phyloP scores from a whole-genome alignment of 1,284 basidiomycete species.

The Wolfiporia cocos region DNA sequence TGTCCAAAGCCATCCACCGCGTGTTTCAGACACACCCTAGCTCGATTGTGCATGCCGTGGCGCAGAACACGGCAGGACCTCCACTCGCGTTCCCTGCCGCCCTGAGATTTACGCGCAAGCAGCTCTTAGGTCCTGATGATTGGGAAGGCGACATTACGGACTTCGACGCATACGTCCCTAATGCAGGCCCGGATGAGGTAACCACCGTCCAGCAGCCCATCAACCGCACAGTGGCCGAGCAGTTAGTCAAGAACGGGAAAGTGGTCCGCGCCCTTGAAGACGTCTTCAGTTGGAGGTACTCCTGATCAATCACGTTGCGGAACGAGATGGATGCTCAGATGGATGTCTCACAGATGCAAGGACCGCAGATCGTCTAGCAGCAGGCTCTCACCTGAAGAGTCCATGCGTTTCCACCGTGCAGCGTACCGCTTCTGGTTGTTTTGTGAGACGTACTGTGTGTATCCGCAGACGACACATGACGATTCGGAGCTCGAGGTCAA shows the following conservation, averaged over 20 bases:
- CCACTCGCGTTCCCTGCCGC: conserved; percentile 25
- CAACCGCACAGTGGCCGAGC: conserved; percentile 2
- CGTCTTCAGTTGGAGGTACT: conserved; percentile 32
- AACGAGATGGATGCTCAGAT: neutral
- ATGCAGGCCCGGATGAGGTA: conserved; percentile 2
- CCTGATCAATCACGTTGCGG: neutral
- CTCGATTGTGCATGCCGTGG: conserved; percentile 27
- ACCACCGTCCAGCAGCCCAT: conserved; percentile 1
- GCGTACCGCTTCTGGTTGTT: conserved; percentile 28
- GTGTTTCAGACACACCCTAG: conserved; percentile 28
- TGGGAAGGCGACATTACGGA: conserved; percentile 4
- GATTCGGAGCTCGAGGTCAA: neutral
- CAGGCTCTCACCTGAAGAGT: conserved; percentile 21
- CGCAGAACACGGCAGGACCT: conserved; percentile 28
- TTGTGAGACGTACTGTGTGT: conserved; percentile 5
- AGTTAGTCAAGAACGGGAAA: conserved; percentile 16
- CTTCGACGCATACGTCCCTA: neutral
- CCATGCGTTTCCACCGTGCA: conserved; percentile 25
- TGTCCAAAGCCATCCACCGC: conserved; percentile 26
- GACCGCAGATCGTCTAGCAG: conserved; percentile 22
- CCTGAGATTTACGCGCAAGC: conserved; percentile 19
- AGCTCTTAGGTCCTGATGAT: conserved; percentile 5
- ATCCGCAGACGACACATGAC: conserved; percentile 10
- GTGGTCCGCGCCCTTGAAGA: conserved; percentile 23
- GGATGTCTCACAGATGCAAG: conserved; percentile 23